Evolutionary conservation across 805 yeast species (phyloP).

Genomic region (Lachancea sp.): DNA sequence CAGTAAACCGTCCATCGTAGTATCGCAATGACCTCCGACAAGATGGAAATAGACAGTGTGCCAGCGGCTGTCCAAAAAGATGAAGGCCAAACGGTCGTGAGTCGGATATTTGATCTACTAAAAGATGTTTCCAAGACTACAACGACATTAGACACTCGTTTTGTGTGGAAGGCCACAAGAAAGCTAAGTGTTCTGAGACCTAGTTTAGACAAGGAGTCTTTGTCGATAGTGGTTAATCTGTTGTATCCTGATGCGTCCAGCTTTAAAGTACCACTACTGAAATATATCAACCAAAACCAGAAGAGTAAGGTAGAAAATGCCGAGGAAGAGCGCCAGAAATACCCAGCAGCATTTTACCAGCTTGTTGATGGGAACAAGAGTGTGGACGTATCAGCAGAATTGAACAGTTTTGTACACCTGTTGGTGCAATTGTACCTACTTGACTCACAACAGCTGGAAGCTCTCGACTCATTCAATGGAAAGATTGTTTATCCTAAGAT

Average conservation of each 20-base stretch:
- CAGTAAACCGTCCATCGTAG: background rate
- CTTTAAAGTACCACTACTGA: slow-evolving; percentile 39
- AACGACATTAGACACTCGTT: slow-evolving; percentile 74
- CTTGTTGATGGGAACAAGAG: slow-evolving; percentile 18
- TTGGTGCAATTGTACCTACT: slow-evolving; percentile 70
- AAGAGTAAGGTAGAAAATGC: slow-evolving; percentile 33
- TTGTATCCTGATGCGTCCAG: slow-evolving; percentile 48
- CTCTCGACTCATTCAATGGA: slow-evolving; percentile 48
- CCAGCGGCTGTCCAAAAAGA: slow-evolving; percentile 9
- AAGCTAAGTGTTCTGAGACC: slow-evolving; percentile 73
- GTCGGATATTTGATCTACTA: slow-evolving; percentile 30
- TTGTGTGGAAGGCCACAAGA: slow-evolving; percentile 77
- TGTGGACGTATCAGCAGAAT: slow-evolving; percentile 59
- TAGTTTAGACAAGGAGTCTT: slow-evolving; percentile 46
- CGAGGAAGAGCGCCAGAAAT: slow-evolving; percentile 25
- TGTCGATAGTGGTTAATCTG: slow-evolving; percentile 48
- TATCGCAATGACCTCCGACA: slow-evolving; percentile 15
- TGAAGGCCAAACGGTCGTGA: slow-evolving; percentile 28
- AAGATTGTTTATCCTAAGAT: slow-evolving; percentile 42
- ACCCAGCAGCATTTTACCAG: slow-evolving; percentile 31
- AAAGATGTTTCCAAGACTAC: slow-evolving; percentile 49
- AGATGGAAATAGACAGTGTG: slow-evolving; percentile 23
- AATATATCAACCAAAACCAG: slow-evolving; percentile 34
- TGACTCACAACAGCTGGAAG: slow-evolving; percentile 48
- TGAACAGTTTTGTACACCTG: slow-evolving; percentile 72